A percentile compares a stretch with the other conserved stretches of the same genome.
Conservation (phyloP, 2,329 filamentous ascomycete species). For the Eutypa lata region DNA sequence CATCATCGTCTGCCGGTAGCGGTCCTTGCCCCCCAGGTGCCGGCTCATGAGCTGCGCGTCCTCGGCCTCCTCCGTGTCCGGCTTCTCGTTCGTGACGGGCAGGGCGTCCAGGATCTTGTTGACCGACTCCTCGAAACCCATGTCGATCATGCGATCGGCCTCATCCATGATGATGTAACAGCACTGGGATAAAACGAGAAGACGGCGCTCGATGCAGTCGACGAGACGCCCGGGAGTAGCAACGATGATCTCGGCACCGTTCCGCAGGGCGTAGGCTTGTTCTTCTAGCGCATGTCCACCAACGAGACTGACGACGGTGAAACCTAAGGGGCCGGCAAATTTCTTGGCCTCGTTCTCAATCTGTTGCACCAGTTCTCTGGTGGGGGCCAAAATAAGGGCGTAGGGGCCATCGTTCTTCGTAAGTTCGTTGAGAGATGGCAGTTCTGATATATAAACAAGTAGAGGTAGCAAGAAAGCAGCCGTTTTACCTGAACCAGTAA, state of each 20-base stretch:
- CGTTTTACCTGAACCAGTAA: constrained; percentile 97
- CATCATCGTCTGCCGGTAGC: constrained; percentile 99
- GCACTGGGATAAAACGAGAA: constrained; percentile 91
- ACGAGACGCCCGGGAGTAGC: constrained; percentile 97
- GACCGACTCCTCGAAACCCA: constrained; percentile 95
- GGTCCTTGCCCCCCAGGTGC: constrained; percentile 69
- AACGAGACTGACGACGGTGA: constrained; percentile 95
- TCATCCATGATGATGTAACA: constrained; percentile 99
- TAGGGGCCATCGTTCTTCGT: constrained; percentile 96
- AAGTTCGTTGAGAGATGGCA: constrained; percentile 78
- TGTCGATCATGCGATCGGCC: constrained; percentile 97
- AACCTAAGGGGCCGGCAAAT: constrained; percentile 86
- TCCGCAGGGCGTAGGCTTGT: constrained; percentile 82
- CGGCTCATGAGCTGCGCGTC: constrained; percentile 80
- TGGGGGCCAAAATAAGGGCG: constrained; percentile 93
- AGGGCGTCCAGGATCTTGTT: constrained; percentile 96
- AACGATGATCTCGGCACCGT: constrained; percentile 96
- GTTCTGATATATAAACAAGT: constrained; percentile 88
- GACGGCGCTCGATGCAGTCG: constrained; percentile 90
- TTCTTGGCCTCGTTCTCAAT: constrained; percentile 93
- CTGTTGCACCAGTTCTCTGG: constrained; percentile 94
- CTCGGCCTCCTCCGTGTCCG: constrained; percentile 89
- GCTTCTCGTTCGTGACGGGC: constrained; percentile 90
- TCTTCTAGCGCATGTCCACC: constrained; percentile 95
- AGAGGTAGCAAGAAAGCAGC: constrained; percentile 90